Evolutionary conservation across 129 eudicot species (phyloP), one percentile per base, ranked within the genome.

Genomic region (Ambrosia artemisiifolia): DNA sequence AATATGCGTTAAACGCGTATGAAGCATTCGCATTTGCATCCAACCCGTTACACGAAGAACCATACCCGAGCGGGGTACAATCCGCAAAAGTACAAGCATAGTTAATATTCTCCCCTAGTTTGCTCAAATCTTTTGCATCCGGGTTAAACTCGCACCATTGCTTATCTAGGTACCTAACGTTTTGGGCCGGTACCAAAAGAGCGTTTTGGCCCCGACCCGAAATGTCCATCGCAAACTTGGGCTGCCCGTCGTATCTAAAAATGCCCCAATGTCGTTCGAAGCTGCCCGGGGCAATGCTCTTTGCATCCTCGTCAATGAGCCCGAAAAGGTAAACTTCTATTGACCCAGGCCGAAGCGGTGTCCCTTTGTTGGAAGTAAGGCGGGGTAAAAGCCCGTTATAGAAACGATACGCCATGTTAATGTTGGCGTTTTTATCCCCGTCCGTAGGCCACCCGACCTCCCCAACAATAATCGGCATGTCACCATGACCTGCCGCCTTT

Each of bases 381-480:
- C 85, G 77, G 0, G 95, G 91, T 65, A 93, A 44, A 36, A 93
- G 95, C 43, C 98, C 98, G 19, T 75, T 82, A 57, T 93, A 89
- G 75, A 93, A 93, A 42, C 95, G 79, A 36, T 65, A 30, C 7
- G 98, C 98, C 60, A 49, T 65, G 59, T 76, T 77, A 1, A 72
- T 36, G 11, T 90, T 93, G 4, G 91, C 98, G 43, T 85, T 87
- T 19, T 63, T 82, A 53, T 93, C 98, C 0, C 98, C 98, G 11
- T 89, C 92, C 0, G 98, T 92, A 0, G 98, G 98, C 98, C 98
- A 92, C 42, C 98, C 98, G 0, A 93, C 95, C 63, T 93, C 98
- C 28, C 98, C 98, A 2, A 93, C 92, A 4, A 93, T 47, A 12
- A 93, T 82, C 13, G 87, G 68, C 92, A 93, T 81, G 66, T 90